Base-by-base conservation (phyloP, 345 rosid genomes). In the Euclidium syriacum region DNA sequence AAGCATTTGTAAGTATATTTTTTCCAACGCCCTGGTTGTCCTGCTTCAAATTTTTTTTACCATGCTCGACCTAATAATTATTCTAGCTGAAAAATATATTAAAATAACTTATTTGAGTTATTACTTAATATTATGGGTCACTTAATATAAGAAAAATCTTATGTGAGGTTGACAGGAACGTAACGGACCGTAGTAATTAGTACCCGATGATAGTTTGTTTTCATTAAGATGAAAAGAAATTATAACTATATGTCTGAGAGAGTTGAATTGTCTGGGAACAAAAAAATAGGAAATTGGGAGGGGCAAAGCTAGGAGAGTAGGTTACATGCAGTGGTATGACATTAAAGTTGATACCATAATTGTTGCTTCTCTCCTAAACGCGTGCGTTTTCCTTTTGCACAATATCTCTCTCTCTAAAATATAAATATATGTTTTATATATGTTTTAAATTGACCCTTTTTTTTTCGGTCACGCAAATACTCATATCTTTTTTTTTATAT, bases 261-360 rank as follows among this genome's bases (percentile, higher is more conserved):
- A 23, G 23, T 33, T 15, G 54, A 48, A 35, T 24, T 49, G 46
- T 25, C 4, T 20, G n/a, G 3, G 38, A 23, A 30, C 23, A 17
- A 41, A 65, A n/a, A 24, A 18, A 41, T 2, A 2, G 20, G 12
- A 18, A 19, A 49, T 30, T 10, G 50, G 59, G 41, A 59, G 53
- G 58, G 73, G 67, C 53, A 60, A 60, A 52, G 61, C 60, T 68
- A 68, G 14, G 67, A 42, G 33, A 24, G 18, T 68, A 68, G 67
- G 61, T 51, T 60, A 25, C 73, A 68, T 68, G 73, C 73, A 68
- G 60, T n/a, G 67, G 49, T 60, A 60, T 54, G 67, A 68, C 67
- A 60, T 51, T 59, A 68, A 60, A 68, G 73, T 33, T 68, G 54
- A 68, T 68, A 17, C 67, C 67, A 68, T 67, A 51, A 51, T 53